These are phyloP conservation scores for Penicillium sp. DNA, from an alignment of 2,329 filamentous ascomycete genomes.

Conservation along the genomic window DNA sequence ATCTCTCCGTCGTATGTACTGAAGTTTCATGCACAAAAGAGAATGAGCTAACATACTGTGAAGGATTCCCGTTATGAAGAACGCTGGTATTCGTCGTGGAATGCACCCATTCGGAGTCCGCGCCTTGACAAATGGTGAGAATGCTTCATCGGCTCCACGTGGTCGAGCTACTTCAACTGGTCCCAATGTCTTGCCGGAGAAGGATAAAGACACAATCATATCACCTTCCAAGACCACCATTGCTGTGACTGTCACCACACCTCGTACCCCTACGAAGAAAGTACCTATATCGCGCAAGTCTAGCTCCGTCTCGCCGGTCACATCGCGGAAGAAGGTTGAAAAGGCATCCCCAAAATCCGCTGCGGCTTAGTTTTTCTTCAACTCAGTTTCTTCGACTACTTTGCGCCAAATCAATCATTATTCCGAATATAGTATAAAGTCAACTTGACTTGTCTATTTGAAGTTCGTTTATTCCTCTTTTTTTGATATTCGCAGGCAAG, in stretches of 20 bases:
- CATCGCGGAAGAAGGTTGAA: slow-evolving; percentile 36
- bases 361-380: background rate
- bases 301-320: slow-evolving; percentile 35
- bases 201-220: slow-evolving; percentile 27
- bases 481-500: slow-evolving; percentile 5
- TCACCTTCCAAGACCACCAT: slow-evolving; percentile 34
- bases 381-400: background rate
- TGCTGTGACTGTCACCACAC: slow-evolving; percentile 27
- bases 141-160: slow-evolving; percentile 32
- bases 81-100: slow-evolving; percentile 30
- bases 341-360: slow-evolving; percentile 32
- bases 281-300: slow-evolving; percentile 35
- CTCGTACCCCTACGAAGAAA: slow-evolving; percentile 38
- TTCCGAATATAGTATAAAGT: background rate
- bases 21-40: background rate
- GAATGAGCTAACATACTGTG: slow-evolving; percentile 25
- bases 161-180: slow-evolving; percentile 24
- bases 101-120: slow-evolving; percentile 33
- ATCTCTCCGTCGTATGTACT: slow-evolving; percentile 45
- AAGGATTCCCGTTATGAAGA: slow-evolving; percentile 39
- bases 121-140: slow-evolving; percentile 33
- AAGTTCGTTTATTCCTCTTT: background rate
- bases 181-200: slow-evolving; percentile 27
- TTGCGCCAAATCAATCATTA: background rate
- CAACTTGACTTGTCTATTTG: no score